These are phyloP conservation scores for Smithsoniella earleae DNA, from an alignment of 163 green algal genomes.

Conservation along the genomic window DNA sequence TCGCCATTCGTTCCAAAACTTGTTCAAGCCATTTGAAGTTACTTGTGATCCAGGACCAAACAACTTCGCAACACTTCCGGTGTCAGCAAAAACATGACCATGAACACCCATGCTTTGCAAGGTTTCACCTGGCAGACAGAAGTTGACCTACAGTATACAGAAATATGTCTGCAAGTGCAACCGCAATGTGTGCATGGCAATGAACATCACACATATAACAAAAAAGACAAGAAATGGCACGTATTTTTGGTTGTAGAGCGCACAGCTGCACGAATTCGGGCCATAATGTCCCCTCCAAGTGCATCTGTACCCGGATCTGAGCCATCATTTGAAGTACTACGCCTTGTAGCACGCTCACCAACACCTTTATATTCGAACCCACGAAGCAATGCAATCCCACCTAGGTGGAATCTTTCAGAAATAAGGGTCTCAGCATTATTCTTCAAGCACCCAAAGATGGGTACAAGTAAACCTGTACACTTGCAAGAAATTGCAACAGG, in stretches of 20 bases:
- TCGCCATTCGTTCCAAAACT: slow-evolving; percentile 23
- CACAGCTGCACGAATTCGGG: slow-evolving; percentile 8
- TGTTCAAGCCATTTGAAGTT: background rate
- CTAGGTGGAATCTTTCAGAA: background rate
- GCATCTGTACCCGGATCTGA: slow-evolving; percentile 11
- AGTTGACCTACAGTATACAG: slow-evolving; percentile 25
- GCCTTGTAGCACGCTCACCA: background rate
- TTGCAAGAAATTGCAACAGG: background rate
- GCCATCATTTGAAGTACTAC: no score
- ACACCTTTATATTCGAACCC: slow-evolving; percentile 22
- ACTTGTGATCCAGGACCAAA: background rate
- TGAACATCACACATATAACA: no score
- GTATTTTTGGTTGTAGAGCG: no score
- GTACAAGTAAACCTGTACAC: background rate
- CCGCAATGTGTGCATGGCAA: no score
- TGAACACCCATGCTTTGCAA: slow-evolving; percentile 19
- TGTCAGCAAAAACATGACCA: slow-evolving; percentile 29
- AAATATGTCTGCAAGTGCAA: no score
- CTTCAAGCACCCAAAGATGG: slow-evolving; percentile 8
- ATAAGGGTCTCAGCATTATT: slow-evolving; percentile 10
- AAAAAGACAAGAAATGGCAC: no score
- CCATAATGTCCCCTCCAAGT: slow-evolving; percentile 15
- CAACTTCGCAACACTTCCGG: slow-evolving; percentile 24
- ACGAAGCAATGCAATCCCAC: background rate
- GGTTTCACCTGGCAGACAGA: background rate